phyloP scores from a whole-genome alignment of 2,329 filamentous ascomycete genomes.

The Geoglossum cookeanum region DNA sequence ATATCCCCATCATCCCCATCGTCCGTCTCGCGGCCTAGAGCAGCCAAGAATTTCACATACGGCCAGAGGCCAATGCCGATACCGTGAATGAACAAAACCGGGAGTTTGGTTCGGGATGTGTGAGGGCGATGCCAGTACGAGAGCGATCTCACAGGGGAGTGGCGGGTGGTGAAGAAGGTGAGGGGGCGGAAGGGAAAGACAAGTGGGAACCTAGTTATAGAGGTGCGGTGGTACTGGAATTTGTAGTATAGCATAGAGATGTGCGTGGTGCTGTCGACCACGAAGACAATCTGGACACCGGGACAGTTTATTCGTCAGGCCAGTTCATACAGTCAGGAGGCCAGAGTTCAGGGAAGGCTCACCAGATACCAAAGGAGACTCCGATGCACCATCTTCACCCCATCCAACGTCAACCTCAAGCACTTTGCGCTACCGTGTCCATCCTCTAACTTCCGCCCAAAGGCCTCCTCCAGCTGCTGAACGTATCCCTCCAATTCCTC shows the following conservation, averaged over 20 bases:
- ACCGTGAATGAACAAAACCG: conserved; percentile 50
- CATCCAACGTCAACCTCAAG: conserved; percentile 45
- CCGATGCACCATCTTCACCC: conserved; percentile 39
- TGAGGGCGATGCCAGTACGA: conserved; percentile 51
- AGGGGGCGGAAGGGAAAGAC: conserved; percentile 41
- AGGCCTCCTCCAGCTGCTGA: conserved; percentile 29
- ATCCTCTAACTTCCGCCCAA: conserved; percentile 30
- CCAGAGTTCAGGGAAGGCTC: conserved; percentile 14
- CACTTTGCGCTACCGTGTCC: conserved; percentile 37
- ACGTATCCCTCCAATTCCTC: conserved; percentile 38
- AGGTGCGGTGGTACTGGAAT: conserved; percentile 33
- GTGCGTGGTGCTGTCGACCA: conserved; percentile 30
- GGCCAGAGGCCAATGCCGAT: conserved; percentile 49
- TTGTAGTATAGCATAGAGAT: conserved; percentile 26
- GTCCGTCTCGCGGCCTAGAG: conserved; percentile 22
- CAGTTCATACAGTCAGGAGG: not conserved
- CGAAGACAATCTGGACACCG: conserved; percentile 23
- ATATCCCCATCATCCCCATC: conserved; percentile 25
- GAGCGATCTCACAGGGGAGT: conserved; percentile 30
- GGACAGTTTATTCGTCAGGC: not conserved
- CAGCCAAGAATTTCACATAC: conserved; percentile 37
- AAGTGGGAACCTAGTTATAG: conserved; percentile 23
- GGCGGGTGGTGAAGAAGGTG: conserved; percentile 25
- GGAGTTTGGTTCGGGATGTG: conserved; percentile 34
- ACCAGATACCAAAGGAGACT: conserved; percentile 43